phyloP scores from a whole-genome alignment of 495 filamentous ascomycete species.

The Hypomontagnella submonticulosa region DNA sequence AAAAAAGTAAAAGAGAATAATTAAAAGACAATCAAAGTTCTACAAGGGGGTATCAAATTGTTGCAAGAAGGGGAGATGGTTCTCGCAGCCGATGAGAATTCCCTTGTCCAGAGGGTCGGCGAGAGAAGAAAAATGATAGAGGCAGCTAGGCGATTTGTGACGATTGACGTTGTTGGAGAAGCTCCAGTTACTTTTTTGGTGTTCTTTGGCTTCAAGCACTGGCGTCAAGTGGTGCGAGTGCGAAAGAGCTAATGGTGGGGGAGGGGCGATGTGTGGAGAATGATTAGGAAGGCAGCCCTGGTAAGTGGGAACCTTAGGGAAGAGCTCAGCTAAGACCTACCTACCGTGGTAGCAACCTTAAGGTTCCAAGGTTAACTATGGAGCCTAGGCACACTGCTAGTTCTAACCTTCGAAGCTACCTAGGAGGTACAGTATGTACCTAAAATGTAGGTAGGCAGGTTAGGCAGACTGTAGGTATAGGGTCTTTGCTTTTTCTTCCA shows the following conservation, averaged over 20 bases:
- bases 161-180: slow-evolving; percentile 40
- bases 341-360: slow-evolving; percentile 15
- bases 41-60: slow-evolving; percentile 29
- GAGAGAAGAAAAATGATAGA: slow-evolving; percentile 13
- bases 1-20: slow-evolving; percentile 9
- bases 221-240: slow-evolving; percentile 39
- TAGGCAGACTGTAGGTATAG: not conserved
- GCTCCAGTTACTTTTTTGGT: slow-evolving; percentile 41
- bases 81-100: slow-evolving; percentile 27
- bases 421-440: no score
- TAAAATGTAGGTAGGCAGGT: no score
- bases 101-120: slow-evolving; percentile 18
- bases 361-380: not conserved
- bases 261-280: slow-evolving; percentile 42
- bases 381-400: no score
- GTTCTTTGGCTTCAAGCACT: slow-evolving; percentile 28
- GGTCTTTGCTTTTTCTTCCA: slow-evolving; percentile 3
- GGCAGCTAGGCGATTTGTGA: slow-evolving; percentile 30
- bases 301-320: slow-evolving; percentile 23
- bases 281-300: slow-evolving; percentile 34
- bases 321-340: slow-evolving; percentile 31
- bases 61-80: slow-evolving; percentile 23
- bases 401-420: no score
- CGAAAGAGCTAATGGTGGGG: slow-evolving; percentile 42
- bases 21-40: slow-evolving; percentile 16